Percentiles rank a stretch among this genome's conserved stretches.
Evolutionary conservation across 139 green algal species (phyloP).

Genomic region (Monoraphidium neglectum): DNA sequence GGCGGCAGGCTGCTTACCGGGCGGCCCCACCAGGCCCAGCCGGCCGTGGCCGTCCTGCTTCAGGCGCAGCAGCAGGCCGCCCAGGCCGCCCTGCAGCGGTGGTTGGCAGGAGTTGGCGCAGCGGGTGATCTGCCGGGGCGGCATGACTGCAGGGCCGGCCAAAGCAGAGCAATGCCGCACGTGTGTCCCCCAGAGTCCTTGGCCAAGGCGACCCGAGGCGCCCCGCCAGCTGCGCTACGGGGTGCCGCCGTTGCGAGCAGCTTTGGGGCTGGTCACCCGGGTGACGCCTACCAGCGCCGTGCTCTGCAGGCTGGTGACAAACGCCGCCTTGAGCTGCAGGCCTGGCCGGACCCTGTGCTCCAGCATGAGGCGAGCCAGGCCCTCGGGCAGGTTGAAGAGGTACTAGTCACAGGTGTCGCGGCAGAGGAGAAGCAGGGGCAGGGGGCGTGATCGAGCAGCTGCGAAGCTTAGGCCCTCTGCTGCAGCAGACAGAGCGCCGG

Average conservation of each 20-base stretch:
- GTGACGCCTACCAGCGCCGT: neutral
- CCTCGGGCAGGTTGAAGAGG: slow-evolving; percentile 72
- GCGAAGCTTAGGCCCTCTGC: no score
- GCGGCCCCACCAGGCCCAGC: slow-evolving; percentile 61
- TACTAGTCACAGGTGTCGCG: slow-evolving; percentile 47
- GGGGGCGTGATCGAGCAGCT: no score
- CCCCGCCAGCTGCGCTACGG: no score
- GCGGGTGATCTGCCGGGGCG: neutral
- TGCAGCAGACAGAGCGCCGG: no score
- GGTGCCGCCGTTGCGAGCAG: no score
- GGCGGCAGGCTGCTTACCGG: slow-evolving; percentile 23
- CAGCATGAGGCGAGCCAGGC: slow-evolving; percentile 65
- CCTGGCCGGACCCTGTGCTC: slow-evolving; percentile 70
- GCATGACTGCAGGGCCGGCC: no score
- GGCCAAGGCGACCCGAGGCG: no score
- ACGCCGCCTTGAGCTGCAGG: slow-evolving; percentile 34
- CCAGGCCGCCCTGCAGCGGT: slow-evolving; percentile 48
- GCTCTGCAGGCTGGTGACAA: slow-evolving; percentile 23
- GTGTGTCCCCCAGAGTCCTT: no score
- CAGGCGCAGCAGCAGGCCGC: slow-evolving; percentile 70
- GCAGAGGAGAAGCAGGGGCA: no score
- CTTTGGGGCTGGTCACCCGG: no score
- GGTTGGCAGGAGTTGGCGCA: slow-evolving; percentile 1
- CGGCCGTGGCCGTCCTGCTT: slow-evolving; percentile 62
- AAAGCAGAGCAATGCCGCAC: no score